Percentiles rank a stretch among this genome's conserved stretches.
Conservation (phyloP, 2,329 filamentous ascomycete species). For the Uncinocarpus reesii region DNA sequence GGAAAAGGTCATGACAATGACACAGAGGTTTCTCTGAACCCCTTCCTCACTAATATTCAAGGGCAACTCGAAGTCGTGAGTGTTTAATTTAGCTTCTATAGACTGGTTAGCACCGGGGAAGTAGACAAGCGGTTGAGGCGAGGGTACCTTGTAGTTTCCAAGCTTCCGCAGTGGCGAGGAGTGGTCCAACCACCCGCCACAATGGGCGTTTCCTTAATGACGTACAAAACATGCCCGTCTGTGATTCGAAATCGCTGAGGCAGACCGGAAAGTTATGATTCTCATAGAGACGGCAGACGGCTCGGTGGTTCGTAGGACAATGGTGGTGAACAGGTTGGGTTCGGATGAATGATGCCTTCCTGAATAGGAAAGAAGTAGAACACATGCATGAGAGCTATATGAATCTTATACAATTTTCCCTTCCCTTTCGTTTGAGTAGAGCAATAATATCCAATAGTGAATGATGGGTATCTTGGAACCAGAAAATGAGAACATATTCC, state of each 20-base stretch:
- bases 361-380: neutral
- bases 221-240: slow-evolving; percentile 12
- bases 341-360: too few relatives aligned
- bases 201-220: slow-evolving; percentile 11
- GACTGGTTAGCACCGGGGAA: neutral
- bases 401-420: neutral
- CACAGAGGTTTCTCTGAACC: slow-evolving; percentile 11
- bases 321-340: too few relatives aligned
- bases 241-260: neutral
- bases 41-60: neutral
- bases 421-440: neutral
- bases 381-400: neutral
- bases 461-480: neutral
- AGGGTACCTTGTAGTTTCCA: slow-evolving; percentile 20
- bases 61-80: slow-evolving; percentile 20
- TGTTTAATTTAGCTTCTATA: slow-evolving; percentile 17
- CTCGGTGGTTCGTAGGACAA: too few relatives aligned
- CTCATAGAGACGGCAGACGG: too few relatives aligned
- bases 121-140: neutral
- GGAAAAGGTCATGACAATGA: slow-evolving; percentile 20
- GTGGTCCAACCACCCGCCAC: slow-evolving; percentile 10
- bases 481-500: too few relatives aligned
- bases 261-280: too few relatives aligned
- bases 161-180: slow-evolving; percentile 3
- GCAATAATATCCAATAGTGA: neutral